Base-by-base conservation (phyloP, 495 filamentous ascomycete genomes). In the Penicillium cataractarum region DNA sequence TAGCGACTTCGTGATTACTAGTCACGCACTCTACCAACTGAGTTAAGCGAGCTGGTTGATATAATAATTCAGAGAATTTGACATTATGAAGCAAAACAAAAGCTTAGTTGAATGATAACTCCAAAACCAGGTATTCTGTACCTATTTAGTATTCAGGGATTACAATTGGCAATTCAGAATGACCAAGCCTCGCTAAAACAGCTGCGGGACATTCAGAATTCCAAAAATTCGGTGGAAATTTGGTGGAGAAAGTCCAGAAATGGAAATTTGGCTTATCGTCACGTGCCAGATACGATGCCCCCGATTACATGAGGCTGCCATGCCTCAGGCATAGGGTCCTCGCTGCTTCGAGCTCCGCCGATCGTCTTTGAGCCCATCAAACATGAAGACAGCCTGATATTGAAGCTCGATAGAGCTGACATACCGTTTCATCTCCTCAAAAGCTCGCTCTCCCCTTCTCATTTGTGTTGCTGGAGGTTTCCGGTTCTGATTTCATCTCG, bases 271-370 rank as follows among this genome's bases (percentile, higher is more conserved):
- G 40, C 40, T 42, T 42, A 42, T 42, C 40, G 19, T 42, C 40
- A 42, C n/a, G 40, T 42, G 40, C 6, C 6, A 6, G 4, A 21
- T 4, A 15, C 21, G 3, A 22, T 12, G 24, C 24, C 21, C 29
- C 24, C 12, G 33, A 27, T 65, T 67, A 62, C 50, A 61, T 67
- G 12, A 67, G 39, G 42, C 7, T 9, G 8, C 0, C 12, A 12
- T 58, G 62, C 67, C 67, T 69, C 48, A 67, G 69, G 64, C 66
- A 60, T 21, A 51, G 54, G 13, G 1, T 24, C 19, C 52, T 62
- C 26, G 5, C 22, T 58, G 39, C 55, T 51, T 21, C 21, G 48
- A 58, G 22, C 44, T 61, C 64, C 55, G 62, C 53, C 39, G 58
- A 53, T 64, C 65, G 51, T 55, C 56, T 65, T 67, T 50, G 51